Percentiles rank a stretch among this genome's conserved stretches.
Conservation (phyloP, 768 basidiomycete species). For the Auricularia cornea region DNA sequence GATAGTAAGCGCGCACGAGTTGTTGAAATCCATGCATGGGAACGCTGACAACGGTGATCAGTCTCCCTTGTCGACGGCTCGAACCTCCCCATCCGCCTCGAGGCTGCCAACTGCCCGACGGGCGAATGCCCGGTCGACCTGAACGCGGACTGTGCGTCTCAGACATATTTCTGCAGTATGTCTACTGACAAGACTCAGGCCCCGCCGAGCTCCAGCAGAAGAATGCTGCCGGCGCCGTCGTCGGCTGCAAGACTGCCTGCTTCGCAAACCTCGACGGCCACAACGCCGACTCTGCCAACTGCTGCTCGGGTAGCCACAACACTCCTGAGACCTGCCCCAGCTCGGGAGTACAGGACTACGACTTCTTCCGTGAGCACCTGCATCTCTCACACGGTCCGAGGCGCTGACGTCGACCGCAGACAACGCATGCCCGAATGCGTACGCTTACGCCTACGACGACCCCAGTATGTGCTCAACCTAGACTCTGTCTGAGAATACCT, state of each 20-base stretch:
- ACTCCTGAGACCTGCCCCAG: neutral
- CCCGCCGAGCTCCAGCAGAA: neutral
- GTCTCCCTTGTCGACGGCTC: constrained; percentile 13
- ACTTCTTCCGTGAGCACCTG: no score
- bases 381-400: no score
- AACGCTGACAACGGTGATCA: constrained; percentile 13
- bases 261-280: constrained; percentile 1
- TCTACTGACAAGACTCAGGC: neutral
- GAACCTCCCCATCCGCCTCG: constrained; percentile 9
- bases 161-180: neutral
- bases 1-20: constrained; percentile 26
- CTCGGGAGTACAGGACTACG: no score
- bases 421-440: no score
- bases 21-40: neutral
- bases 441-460: no score
- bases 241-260: constrained; percentile 1
- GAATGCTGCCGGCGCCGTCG: neutral
- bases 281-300: neutral
- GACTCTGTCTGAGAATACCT: no score
- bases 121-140: constrained; percentile 5
- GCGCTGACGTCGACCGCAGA: no score
- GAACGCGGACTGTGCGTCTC: constrained; percentile 1
- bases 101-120: constrained; percentile 6
- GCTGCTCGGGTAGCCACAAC: neutral
- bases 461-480: no score